phyloP scores from a whole-genome alignment of 2,329 filamentous ascomycete genomes.

The Alternaria triticimaculans region DNA sequence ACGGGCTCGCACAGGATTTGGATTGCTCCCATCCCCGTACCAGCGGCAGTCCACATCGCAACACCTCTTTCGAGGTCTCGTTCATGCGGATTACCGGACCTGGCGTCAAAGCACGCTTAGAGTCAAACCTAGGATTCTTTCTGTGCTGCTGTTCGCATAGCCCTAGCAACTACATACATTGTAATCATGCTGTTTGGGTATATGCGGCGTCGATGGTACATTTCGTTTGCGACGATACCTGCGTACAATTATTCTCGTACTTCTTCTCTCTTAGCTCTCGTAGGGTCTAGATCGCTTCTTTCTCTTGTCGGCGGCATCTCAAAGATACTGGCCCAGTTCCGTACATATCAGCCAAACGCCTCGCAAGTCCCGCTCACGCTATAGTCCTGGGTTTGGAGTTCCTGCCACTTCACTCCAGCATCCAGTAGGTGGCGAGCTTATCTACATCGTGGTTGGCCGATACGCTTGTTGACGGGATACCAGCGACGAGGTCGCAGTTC shows the following conservation, averaged over 20 bases:
- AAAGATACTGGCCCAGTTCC: background rate
- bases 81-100: fast-evolving
- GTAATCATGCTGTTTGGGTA: too few relatives aligned
- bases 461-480: background rate
- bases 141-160: background rate
- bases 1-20: background rate
- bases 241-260: background rate
- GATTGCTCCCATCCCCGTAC: background rate
- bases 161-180: background rate
- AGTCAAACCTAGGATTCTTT: background rate
- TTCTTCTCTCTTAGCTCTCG: background rate
- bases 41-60: background rate
- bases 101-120: background rate
- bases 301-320: background rate
- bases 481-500: background rate
- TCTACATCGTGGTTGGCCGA: background rate
- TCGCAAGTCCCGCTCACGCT: fast-evolving
- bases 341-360: background rate
- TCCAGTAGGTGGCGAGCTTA: fast-evolving
- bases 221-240: background rate
- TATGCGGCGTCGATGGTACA: background rate
- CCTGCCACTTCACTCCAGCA: background rate
- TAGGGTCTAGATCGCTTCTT: background rate
- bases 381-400: background rate
- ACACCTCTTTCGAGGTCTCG: background rate